A percentile compares a stretch with the other conserved stretches of the same genome.
phyloP scores from a whole-genome alignment of 2,329 filamentous ascomycete genomes.

The Sporothrix mexicana region DNA sequence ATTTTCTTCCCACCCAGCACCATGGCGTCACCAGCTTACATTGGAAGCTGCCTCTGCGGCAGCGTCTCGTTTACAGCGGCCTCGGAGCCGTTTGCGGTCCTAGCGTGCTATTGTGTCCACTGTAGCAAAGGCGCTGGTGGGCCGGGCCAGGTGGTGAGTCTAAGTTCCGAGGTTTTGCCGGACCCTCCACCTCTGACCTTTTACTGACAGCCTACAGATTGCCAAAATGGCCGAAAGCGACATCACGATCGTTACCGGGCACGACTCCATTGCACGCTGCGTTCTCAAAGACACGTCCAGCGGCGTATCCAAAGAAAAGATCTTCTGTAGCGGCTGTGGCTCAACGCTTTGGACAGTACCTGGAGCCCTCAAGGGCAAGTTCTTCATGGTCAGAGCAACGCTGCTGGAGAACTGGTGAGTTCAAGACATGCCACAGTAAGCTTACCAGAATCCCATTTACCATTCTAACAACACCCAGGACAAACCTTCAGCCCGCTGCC shows the following conservation, averaged over 20 bases:
- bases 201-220: not conserved
- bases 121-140: conserved; percentile 8
- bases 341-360: not conserved
- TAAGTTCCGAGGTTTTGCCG: not conserved
- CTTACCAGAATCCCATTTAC: too few species aligned
- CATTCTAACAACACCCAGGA: not conserved
- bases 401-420: not conserved
- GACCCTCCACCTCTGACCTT: too few species aligned
- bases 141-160: not conserved
- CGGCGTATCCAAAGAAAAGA: not conserved
- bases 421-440: not conserved
- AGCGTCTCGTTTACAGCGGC: not conserved
- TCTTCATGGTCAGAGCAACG: not conserved
- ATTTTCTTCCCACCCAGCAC: not conserved
- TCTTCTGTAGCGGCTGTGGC: not conserved
- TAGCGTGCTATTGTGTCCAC: conserved; percentile 9
- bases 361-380: not conserved
- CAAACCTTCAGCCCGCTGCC: not conserved
- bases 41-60: not conserved
- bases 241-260: not conserved
- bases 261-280: not conserved
- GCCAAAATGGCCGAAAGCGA: not conserved
- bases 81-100: not conserved
- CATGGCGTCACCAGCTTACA: conserved; percentile 4
- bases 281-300: not conserved